These are phyloP conservation scores for Macrocystidia cucumis DNA, from an alignment of 1,284 basidiomycete genomes.

Conservation along the genomic window DNA sequence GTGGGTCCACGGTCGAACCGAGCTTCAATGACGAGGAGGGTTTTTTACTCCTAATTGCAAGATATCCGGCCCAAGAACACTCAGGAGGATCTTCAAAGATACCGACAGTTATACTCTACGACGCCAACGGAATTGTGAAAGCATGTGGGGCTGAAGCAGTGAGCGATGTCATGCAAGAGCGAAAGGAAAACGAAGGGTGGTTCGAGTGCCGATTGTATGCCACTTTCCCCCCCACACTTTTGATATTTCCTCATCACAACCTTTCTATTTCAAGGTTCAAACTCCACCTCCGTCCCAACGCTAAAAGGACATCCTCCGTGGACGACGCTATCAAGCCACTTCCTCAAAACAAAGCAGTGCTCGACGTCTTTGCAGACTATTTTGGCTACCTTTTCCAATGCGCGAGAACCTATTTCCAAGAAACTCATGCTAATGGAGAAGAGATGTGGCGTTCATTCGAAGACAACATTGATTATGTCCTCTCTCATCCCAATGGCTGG, in stretches of 20 bases:
- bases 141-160: conserved; percentile 47
- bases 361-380: conserved; percentile 44
- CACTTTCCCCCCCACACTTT: not conserved
- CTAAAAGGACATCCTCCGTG: conserved; percentile 13
- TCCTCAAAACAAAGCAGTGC: conserved; percentile 35
- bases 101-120: conserved; percentile 49
- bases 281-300: conserved; percentile 39
- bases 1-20: too few relatives aligned
- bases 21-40: too few relatives aligned
- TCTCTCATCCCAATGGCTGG: conserved; percentile 37
- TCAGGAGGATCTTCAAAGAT: conserved; percentile 43
- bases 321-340: conserved; percentile 30
- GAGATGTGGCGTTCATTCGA: conserved; percentile 12
- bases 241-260: not conserved
- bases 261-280: conserved; percentile 41
- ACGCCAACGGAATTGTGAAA: conserved; percentile 30
- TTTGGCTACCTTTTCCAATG: conserved; percentile 15
- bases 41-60: too few relatives aligned
- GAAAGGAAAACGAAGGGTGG: conserved; percentile 38
- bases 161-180: conserved; percentile 29
- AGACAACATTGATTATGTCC: conserved; percentile 13
- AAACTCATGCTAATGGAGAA: conserved; percentile 14
- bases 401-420: conserved; percentile 14
- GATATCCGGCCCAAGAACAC: conserved; percentile 28
- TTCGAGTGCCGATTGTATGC: conserved; percentile 43